phyloP scores from a whole-genome alignment of 2,329 filamentous ascomycete genomes.

The Colletotrichum eleusines region DNA sequence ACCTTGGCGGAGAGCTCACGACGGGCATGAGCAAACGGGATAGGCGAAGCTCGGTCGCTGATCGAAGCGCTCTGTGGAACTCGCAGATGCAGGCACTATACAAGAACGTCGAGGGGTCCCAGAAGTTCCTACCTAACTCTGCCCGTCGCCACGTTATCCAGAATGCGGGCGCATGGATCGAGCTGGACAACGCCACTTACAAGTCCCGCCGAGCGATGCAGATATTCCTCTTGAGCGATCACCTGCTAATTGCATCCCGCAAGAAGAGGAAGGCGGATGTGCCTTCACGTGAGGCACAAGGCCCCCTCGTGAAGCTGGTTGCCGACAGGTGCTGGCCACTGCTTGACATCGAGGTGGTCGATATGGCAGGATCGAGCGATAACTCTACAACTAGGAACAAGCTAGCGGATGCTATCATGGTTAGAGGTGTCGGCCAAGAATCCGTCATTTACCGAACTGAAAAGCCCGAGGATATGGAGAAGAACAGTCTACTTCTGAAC shows the following conservation, averaged over 20 bases:
- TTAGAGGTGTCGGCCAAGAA: constrained; percentile 86
- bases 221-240: constrained; percentile 93
- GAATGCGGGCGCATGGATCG: constrained; percentile 93
- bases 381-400: constrained; percentile 67
- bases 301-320: constrained; percentile 79
- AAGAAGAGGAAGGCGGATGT: constrained; percentile 92
- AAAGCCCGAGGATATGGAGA: constrained; percentile 82
- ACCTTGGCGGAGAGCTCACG: constrained; percentile 64
- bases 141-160: constrained; percentile 94
- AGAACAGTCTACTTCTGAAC: constrained; percentile 83
- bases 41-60: constrained; percentile 89
- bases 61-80: constrained; percentile 75
- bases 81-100: constrained; percentile 85
- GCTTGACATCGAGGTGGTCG: constrained; percentile 91
- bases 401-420: constrained; percentile 88
- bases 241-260: constrained; percentile 88
- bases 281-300: constrained; percentile 57
- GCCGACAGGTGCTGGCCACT: constrained; percentile 96
- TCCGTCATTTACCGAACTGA: constrained; percentile 96
- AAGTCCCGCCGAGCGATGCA: constrained; percentile 91
- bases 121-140: constrained; percentile 93
- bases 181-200: constrained; percentile 97
- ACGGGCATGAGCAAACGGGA: constrained; percentile 74
- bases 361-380: constrained; percentile 79
- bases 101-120: constrained; percentile 97